Evolutionary conservation across 2,329 filamentous ascomycete genomes (phyloP), one percentile per base, ranked within the genome.

Genomic region (Trichoderma sp.): DNA sequence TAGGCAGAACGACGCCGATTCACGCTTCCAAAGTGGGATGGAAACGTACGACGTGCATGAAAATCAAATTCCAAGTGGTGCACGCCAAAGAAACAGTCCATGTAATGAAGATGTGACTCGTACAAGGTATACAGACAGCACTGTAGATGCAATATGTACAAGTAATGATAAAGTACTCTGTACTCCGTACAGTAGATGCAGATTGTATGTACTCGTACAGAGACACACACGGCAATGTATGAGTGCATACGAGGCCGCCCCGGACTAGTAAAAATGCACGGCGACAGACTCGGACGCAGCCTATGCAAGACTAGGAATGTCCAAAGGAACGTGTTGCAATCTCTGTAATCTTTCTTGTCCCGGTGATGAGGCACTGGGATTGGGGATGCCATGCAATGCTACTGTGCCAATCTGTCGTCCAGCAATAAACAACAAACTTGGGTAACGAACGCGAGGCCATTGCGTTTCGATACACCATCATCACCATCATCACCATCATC

Each of bases 391-490:
- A 38, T 69, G 67, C 67, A 29, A 71, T 71, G 67, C 53, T 62
- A 35, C 31, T 56, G 50, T 56, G 50, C 50, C 50, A 56, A 56
- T 24, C 50, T 21, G 5, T 12, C 45, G 45, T 53, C 50, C 21
- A 56, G 1, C 11, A 7, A 16, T n/a, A 8, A 33, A 63, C 16
- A 5, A 31, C 41, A 45, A n/a, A 63, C 18, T 63, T 63, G 16
- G 31, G 60, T 38, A 72, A 72, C 41, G 69, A 72, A 73, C 69
- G 27, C 21, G 38, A 50, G 69, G 69, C 41, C 69, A 63, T 21
- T 65, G 69, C 69, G 69, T 33, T 21, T 45, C 31, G 69, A 73
- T 65, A 41, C n/a, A 35, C 41, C 41, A 45, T n/a, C 41, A 45
- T 6, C 41, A 18, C 3, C 38, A 45, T n/a, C 41, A 45, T n/a